phyloP scores from a whole-genome alignment of 768 basidiomycete species.

The Exidia glandulosa region DNA sequence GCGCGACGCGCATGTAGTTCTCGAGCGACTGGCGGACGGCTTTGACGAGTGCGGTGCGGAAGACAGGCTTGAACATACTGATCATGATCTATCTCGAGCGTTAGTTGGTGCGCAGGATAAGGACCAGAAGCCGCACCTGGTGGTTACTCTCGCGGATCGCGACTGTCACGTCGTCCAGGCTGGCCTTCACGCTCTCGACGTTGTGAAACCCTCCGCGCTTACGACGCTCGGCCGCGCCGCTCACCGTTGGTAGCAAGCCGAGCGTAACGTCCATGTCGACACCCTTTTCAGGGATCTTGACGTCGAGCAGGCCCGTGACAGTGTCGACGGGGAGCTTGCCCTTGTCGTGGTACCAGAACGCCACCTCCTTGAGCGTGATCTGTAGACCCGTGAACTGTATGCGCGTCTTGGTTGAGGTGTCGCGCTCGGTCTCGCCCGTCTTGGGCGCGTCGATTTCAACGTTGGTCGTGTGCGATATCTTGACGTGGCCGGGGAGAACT shows the following conservation, averaged over 20 bases:
- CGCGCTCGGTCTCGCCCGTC: slow-evolving; percentile 29
- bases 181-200: slow-evolving; percentile 43
- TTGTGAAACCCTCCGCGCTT: slow-evolving; percentile 39
- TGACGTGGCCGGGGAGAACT: slow-evolving; percentile 58
- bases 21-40: slow-evolving; percentile 48
- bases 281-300: slow-evolving; percentile 54
- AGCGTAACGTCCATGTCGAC: slow-evolving; percentile 59
- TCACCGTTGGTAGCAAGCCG: slow-evolving; percentile 43
- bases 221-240: slow-evolving; percentile 34
- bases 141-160: slow-evolving; percentile 54
- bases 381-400: slow-evolving; percentile 56
- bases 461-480: slow-evolving; percentile 61
- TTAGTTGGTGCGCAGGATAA: neutral
- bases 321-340: slow-evolving; percentile 28
- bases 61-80: slow-evolving; percentile 51
- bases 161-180: slow-evolving; percentile 46
- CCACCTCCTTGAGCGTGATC: slow-evolving; percentile 50
- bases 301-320: slow-evolving; percentile 49
- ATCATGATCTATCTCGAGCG: slow-evolving; percentile 27
- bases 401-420: slow-evolving; percentile 54
- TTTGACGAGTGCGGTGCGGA: slow-evolving; percentile 44
- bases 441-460: slow-evolving; percentile 31
- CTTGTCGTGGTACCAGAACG: slow-evolving; percentile 67
- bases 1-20: slow-evolving; percentile 38
- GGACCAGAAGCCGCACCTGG: slow-evolving; percentile 11